Evolutionary conservation across 2,329 filamentous ascomycete species (phyloP), one percentile per base, ranked within the genome.

Genomic region (Amphichorda felina): DNA sequence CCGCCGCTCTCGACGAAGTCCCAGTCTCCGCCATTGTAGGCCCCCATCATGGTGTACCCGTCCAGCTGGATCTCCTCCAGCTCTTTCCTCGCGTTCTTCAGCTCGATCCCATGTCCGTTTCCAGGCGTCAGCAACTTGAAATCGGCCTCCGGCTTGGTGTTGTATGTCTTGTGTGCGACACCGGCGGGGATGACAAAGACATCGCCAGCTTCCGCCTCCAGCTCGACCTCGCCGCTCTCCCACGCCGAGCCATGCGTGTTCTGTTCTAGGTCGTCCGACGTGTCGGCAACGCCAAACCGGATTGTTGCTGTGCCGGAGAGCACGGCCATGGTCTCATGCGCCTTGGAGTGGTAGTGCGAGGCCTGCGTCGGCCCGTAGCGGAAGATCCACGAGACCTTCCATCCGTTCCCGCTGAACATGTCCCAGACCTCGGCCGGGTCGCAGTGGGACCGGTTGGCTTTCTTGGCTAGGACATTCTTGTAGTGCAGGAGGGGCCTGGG

Each of bases 141-240:
- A 14, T 38, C 34, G 4, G 36, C 46, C 1, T 48, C 51, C 9
- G 38, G 40, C 0, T 62, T 60, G 8, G 16, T 41, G 32, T 63
- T 41, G 40, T 58, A 61, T 2, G 65, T 69, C 50, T 71, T 72
- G 45, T 72, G 68, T 25, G 64, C 57, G 1, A 66, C 57, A 0
- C 69, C 68, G 0, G 66, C 65, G 73, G 71, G 71, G 5, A 75
- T 54, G 11, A 75, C 54, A 41, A 75, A 73, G 1, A 73, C 68
- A 44, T 75, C 71, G 2, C 70, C 71, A 0, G 60, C 49, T 2
- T 51, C 38, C 0, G 65, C 70, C 4, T 58, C 37, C 4, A 74
- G 36, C 35, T 64, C 59, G 2, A 73, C 40, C 0, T 64, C 68
- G 1, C 63, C 66, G 2, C 51, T 46, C 41, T 72, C 68, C 13